Evolutionary conservation across 2,329 filamentous ascomycete species (phyloP).

Genomic region (Exophiala calicioides): DNA sequence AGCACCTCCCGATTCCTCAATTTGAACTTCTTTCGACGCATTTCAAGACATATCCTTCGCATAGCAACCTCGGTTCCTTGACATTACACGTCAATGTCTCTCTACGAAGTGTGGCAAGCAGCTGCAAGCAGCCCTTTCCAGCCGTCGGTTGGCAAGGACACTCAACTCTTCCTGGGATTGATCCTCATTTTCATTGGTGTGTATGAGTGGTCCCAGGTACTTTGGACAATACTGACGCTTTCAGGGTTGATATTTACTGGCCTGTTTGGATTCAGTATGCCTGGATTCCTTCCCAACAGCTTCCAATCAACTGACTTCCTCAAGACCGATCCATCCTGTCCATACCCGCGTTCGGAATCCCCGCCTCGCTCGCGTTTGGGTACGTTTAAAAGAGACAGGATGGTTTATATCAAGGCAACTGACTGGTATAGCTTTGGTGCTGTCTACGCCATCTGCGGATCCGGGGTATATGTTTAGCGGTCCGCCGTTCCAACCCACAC

Average conservation of each 20-base stretch:
- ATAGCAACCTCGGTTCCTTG: background rate
- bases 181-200: constrained; percentile 68
- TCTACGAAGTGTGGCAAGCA: constrained; percentile 91
- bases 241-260: constrained; percentile 68
- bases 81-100: constrained; percentile 55
- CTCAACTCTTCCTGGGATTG: constrained; percentile 81
- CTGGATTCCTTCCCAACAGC: constrained; percentile 34
- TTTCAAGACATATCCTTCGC: background rate
- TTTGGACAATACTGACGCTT: constrained; percentile 27
- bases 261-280: constrained; percentile 80
- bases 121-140: constrained; percentile 82
- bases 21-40: background rate
- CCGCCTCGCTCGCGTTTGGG: constrained; percentile 87
- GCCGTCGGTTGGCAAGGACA: constrained; percentile 76
- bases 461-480: constrained; percentile 90
- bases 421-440: constrained; percentile 71
- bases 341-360: constrained; percentile 75
- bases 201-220: constrained; percentile 17
- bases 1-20: too few relatives aligned
- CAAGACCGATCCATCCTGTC: constrained; percentile 79
- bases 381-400: constrained; percentile 51
- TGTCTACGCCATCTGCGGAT: constrained; percentile 98
- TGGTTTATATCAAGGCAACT: background rate
- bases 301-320: constrained; percentile 16
- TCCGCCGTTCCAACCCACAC: background rate